These are phyloP conservation scores for Linnemannia hyalina DNA, from an alignment of 192 early-diverging fungal species.

Conservation along the genomic window DNA sequence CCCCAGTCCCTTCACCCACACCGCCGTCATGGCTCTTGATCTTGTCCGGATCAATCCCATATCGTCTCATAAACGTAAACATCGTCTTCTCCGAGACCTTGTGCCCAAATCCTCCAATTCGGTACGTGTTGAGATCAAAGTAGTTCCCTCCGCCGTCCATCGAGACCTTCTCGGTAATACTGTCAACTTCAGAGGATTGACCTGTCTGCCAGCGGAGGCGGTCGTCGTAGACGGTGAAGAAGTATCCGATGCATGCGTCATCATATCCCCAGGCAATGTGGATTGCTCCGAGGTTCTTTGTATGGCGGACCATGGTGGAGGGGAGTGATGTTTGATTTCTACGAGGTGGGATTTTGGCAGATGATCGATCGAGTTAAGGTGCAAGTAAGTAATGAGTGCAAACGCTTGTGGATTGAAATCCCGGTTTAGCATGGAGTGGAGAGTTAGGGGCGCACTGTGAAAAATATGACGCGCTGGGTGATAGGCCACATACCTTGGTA, in stretches of 20 bases:
- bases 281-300: background rate
- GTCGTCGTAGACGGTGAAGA: slow-evolving; percentile 18
- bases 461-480: no score
- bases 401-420: no score
- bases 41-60: slow-evolving; percentile 15
- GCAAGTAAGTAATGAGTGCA: no score
- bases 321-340: no score
- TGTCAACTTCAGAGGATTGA: slow-evolving; percentile 1
- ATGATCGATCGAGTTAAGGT: no score
- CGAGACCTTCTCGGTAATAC: slow-evolving; percentile 5
- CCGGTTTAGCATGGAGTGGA: no score
- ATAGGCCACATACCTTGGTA: no score
- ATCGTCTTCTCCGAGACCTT: slow-evolving; percentile 31
- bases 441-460: no score
- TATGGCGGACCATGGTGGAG: slow-evolving; percentile 26
- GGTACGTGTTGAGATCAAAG: slow-evolving; percentile 30
- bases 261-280: slow-evolving; percentile 35
- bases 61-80: slow-evolving; percentile 32
- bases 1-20: no score
- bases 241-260: slow-evolving; percentile 12
- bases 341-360: no score
- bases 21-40: background rate
- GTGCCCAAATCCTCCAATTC: slow-evolving; percentile 20
- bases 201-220: slow-evolving; percentile 16
- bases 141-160: slow-evolving; percentile 6